Evolutionary conservation across 345 rosid genomes (phyloP), one percentile per base, ranked within the genome.

Genomic region (Salix brachista): DNA sequence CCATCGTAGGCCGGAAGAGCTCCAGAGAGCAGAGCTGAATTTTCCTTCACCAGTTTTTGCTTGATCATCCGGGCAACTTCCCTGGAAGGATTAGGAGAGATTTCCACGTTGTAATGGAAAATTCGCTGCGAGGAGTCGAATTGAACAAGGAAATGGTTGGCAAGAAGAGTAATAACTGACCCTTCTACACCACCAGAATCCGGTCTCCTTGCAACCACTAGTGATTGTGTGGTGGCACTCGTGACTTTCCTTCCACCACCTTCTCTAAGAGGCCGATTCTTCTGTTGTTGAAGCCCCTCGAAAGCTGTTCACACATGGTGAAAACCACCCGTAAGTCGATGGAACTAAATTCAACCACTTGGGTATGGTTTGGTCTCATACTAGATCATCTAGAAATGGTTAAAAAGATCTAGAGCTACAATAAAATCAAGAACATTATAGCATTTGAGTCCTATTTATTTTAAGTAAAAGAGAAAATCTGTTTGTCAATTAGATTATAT

Each of bases 51-150:
- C 4, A 95, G 88, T 79, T 93, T 90, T 64, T 86, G 91, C 76
- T 93, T 95, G 83, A 95, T 93, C 90, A 90, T 82, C 50, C 97
- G 75, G n/a, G 96, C 97, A 44, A 90, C 77, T 75, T 95, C 97
- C 70, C 88, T 95, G 34, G 97, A 88, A 36, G 97, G 96, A 50
- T 74, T 86, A 2, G 97, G 99, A 62, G 91, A 84, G 70, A 95
- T 95, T 60, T 93, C 97, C 72, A 95, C 94, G 62, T 93, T 84
- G 87, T 95, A 95, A 71, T 95, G 99, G 88, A 88, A 95, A 81
- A 95, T 91, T 73, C 77, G 79, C 69, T 81, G 94, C 10, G 84
- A 85, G 64, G 94, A 80, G 80, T 95, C 88, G 72, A 95, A 89
- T 67, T 85, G 85, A 72, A 95, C 99, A 37, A 89, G 92, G 77